These are phyloP conservation scores for Cercospora citrullina DNA, from an alignment of 2,329 filamentous ascomycete species.

Conservation along the genomic window DNA sequence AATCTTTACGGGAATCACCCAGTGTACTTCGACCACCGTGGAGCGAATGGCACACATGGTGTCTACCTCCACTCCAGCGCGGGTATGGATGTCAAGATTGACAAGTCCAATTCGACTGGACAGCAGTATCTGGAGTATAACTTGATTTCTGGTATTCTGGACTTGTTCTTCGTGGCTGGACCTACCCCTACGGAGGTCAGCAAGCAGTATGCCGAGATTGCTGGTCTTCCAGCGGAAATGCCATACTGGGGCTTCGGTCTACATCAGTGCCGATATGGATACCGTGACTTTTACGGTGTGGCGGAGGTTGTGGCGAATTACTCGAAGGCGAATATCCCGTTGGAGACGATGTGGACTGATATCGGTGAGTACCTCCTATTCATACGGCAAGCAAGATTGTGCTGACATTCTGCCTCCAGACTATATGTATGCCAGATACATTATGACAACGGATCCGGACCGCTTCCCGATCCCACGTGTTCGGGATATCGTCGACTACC, in stretches of 20 bases:
- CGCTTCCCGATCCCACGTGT: constrained; percentile 63
- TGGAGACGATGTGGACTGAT: constrained; percentile 72
- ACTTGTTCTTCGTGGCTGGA: constrained; percentile 57
- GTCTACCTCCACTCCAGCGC: constrained; percentile 72
- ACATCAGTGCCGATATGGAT: constrained; percentile 52
- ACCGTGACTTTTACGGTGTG: constrained; percentile 55
- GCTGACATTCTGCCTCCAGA: not conserved
- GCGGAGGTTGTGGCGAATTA: constrained; percentile 67
- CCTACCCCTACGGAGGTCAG: constrained; percentile 49
- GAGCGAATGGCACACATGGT: constrained; percentile 56
- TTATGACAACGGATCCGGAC: constrained; percentile 66
- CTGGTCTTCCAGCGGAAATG: constrained; percentile 50
- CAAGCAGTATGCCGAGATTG: constrained; percentile 51
- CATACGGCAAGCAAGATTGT: not conserved
- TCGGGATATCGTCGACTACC: constrained; percentile 61
- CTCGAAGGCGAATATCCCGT: constrained; percentile 62
- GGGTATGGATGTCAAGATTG: constrained; percentile 73
- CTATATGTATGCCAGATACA: constrained; percentile 46
- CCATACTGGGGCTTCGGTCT: constrained; percentile 56
- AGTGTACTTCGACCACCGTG: constrained; percentile 70
- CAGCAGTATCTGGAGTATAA: constrained; percentile 78
- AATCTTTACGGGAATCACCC: constrained; percentile 75
- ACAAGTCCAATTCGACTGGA: constrained; percentile 52
- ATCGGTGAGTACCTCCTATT: constrained; percentile 22
- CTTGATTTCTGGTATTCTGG: constrained; percentile 71